Evolutionary conservation across 2,329 filamentous ascomycete genomes (phyloP).

Genomic region (Davidsoniella neocaledoniae): DNA sequence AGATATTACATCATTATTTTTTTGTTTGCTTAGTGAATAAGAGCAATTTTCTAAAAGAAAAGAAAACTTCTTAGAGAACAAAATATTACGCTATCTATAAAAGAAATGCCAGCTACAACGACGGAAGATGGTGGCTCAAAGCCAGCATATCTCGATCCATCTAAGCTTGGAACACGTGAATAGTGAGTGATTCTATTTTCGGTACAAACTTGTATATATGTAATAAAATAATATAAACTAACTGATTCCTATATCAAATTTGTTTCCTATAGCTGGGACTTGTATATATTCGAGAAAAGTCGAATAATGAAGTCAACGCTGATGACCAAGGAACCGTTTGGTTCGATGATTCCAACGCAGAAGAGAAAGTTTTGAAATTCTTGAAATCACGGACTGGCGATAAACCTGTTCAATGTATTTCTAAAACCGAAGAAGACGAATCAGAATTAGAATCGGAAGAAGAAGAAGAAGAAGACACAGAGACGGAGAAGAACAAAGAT

Average conservation of each 20-base stretch:
- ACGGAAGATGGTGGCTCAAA: conserved; percentile 17
- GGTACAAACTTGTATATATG: too few species aligned
- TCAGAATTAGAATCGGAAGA: conserved; percentile 14
- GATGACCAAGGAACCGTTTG: conserved; percentile 77
- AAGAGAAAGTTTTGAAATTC: conserved; percentile 59
- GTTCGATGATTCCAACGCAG: conserved; percentile 88
- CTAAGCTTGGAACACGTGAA: conserved; percentile 69
- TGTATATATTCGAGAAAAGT: conserved; percentile 51
- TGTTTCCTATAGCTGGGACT: conserved; percentile 46
- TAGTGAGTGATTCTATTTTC: conserved; percentile 42
- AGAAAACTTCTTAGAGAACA: neutral
- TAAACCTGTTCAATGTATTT: neutral
- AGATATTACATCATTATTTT: neutral
- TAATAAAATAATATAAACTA: neutral
- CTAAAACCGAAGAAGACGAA: conserved; percentile 16
- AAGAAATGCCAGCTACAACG: neutral
- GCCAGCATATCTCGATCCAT: conserved; percentile 58
- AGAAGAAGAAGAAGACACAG: conserved; percentile 13
- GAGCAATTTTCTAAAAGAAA: neutral
- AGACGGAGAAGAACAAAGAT: conserved; percentile 12
- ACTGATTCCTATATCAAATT: neutral
- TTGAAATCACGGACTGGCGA: conserved; percentile 26
- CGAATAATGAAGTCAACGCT: conserved; percentile 55
- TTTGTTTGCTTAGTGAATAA: neutral
- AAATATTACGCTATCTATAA: neutral